A percentile compares a stretch with the other conserved stretches of the same genome.
Evolutionary conservation across 2,329 filamentous ascomycete genomes (phyloP).

Genomic region (Emydomyces testavorans): DNA sequence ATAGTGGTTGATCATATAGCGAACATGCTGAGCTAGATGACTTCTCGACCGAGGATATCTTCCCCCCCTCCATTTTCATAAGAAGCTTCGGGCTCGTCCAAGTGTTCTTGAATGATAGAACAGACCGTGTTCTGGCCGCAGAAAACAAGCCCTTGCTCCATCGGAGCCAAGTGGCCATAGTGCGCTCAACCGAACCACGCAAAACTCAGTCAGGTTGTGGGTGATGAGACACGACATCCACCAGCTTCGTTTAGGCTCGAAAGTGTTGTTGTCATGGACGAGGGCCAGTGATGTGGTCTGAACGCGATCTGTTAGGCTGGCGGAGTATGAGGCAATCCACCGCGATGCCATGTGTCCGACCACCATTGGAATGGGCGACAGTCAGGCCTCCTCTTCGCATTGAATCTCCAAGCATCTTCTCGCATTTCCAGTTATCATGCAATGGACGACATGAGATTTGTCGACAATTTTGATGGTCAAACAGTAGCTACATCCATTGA

Average conservation of each 20-base stretch:
- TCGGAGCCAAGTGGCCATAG: constrained; percentile 3
- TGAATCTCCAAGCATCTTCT: background rate
- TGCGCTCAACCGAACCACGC: background rate
- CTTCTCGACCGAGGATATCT: background rate
- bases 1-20: background rate
- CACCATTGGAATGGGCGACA: constrained; percentile 2
- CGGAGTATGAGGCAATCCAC: constrained; percentile 7
- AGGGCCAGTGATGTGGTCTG: background rate
- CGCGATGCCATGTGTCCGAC: constrained; percentile 7
- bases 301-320: constrained; percentile 1
- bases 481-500: background rate
- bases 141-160: background rate
- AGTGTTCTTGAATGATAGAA: background rate
- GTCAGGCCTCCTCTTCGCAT: background rate
- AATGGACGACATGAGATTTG: background rate
- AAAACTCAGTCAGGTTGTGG: no score
- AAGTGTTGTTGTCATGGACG: constrained; percentile 6
- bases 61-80: background rate
- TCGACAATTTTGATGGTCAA: background rate
- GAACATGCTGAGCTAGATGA: background rate
- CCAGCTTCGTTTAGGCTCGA: background rate
- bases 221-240: background rate
- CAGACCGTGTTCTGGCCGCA: background rate
- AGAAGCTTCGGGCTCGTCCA: background rate
- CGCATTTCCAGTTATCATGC: background rate